A percentile compares a stretch with the other conserved stretches of the same genome.
phyloP scores from a whole-genome alignment of 116 monocot genomes.

The Thalassia testudinum region DNA sequence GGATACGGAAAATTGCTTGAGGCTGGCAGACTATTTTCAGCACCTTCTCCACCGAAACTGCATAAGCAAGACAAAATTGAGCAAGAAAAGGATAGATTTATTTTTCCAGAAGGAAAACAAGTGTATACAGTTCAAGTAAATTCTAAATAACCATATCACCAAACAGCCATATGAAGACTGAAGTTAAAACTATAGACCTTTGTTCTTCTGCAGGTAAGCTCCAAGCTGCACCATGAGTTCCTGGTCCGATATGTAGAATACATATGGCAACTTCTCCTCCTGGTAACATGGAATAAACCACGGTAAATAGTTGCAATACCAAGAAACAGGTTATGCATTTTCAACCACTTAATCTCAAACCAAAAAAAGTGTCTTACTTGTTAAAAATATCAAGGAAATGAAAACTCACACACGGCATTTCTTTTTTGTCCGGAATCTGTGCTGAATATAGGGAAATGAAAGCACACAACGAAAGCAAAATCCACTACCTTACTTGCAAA shows the following conservation, averaged over 20 bases:
- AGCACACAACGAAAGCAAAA: too few species aligned
- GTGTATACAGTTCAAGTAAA: not conserved
- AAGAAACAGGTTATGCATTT: too few species aligned
- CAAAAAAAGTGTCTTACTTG: too few species aligned
- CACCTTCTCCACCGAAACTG: constrained; percentile 89
- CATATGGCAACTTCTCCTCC: constrained; percentile 91
- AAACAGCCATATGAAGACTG: not conserved
- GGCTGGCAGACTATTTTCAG: constrained; percentile 80
- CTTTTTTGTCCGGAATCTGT: too few species aligned
- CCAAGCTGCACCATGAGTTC: constrained; percentile 70
- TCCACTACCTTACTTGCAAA: too few species aligned
- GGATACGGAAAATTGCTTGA: constrained; percentile 87
- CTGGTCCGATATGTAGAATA: constrained; percentile 79
- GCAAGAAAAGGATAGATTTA: not conserved
- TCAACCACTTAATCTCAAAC: too few species aligned
- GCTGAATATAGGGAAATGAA: too few species aligned
- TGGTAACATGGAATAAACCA: constrained; percentile 4
- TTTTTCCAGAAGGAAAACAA: too few species aligned
- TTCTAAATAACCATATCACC: not conserved
- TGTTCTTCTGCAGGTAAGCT: constrained; percentile 53
- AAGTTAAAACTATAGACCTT: constrained; percentile 38
- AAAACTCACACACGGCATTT: too few species aligned
- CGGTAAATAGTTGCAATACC: too few species aligned
- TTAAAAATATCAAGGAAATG: too few species aligned
- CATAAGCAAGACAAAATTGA: constrained; percentile 8